Evolutionary conservation across 495 filamentous ascomycete species (phyloP).

Genomic region (Tuber calosporum): DNA sequence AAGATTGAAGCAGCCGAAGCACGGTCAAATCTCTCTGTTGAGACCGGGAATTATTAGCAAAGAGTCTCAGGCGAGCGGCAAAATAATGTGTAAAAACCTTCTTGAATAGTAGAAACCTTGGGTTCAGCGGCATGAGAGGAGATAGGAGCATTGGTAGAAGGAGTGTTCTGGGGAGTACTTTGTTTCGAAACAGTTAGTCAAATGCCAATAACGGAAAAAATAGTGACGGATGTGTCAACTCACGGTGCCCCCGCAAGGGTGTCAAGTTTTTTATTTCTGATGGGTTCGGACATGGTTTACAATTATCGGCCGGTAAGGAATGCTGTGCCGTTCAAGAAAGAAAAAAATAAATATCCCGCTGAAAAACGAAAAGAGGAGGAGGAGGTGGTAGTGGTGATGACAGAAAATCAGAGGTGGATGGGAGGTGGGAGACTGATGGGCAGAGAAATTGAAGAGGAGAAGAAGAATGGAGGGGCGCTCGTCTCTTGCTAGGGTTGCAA

Average conservation of each 20-base stretch:
- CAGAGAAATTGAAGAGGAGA: slow-evolving; percentile 34
- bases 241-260: slow-evolving; percentile 70
- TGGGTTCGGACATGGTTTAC: slow-evolving; percentile 71
- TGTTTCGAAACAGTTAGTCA: slow-evolving; percentile 38
- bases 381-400: slow-evolving; percentile 30
- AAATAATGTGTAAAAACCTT: slow-evolving; percentile 56
- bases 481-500: slow-evolving; percentile 19
- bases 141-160: slow-evolving; percentile 89
- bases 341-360: slow-evolving; percentile 27
- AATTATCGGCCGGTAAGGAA: slow-evolving; percentile 40
- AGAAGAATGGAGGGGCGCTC: slow-evolving; percentile 33
- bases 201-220: slow-evolving; percentile 22
- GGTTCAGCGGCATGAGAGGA: slow-evolving; percentile 96
- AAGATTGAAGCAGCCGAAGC: slow-evolving; percentile 82
- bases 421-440: slow-evolving; percentile 25
- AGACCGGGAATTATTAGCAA: slow-evolving; percentile 21
- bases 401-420: slow-evolving; percentile 31
- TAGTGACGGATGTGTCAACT: slow-evolving; percentile 43
- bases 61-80: slow-evolving; percentile 20
- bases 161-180: slow-evolving; percentile 90
- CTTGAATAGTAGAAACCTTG: slow-evolving; percentile 88
- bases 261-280: slow-evolving; percentile 81
- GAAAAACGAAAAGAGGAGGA: slow-evolving; percentile 18
- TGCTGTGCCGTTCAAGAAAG: slow-evolving; percentile 19
- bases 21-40: slow-evolving; percentile 78